Evolutionary conservation across 179 eudicot species (phyloP).

Genomic region (Drosera spatulata): DNA sequence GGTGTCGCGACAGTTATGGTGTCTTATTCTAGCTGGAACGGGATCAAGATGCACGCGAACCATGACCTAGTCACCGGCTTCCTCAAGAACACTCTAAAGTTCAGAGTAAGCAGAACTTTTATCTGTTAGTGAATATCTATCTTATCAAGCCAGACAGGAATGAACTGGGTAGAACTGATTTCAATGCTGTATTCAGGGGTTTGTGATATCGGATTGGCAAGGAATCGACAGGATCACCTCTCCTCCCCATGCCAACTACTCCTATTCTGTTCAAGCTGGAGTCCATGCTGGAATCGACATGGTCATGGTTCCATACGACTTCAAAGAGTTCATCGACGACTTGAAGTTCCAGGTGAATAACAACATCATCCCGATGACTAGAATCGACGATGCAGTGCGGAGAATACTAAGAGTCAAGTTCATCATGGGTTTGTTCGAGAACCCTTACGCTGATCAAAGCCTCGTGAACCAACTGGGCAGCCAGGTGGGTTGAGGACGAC

Average conservation of each 20-base stretch:
- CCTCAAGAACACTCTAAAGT: slow-evolving; percentile 37
- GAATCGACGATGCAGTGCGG: slow-evolving; percentile 32
- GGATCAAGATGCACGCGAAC: slow-evolving; percentile 39
- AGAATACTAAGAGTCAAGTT: slow-evolving; percentile 33
- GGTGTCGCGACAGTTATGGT: slow-evolving; percentile 44
- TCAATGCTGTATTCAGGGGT: slow-evolving; percentile 28
- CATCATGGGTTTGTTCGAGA: slow-evolving; percentile 69
- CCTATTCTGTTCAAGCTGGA: slow-evolving; percentile 41
- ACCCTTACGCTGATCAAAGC: slow-evolving; percentile 55
- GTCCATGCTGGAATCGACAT: slow-evolving; percentile 48
- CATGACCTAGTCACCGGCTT: slow-evolving; percentile 31
- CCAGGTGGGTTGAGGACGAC: slow-evolving; percentile 4
- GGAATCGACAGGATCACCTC: slow-evolving; percentile 54
- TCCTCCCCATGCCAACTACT: slow-evolving; percentile 41
- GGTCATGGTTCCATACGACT: slow-evolving; percentile 34
- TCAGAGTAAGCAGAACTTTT: slow-evolving; percentile 12
- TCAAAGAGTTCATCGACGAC: slow-evolving; percentile 22
- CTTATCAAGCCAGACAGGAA: neutral
- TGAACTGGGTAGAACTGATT: neutral
- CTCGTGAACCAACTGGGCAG: slow-evolving; percentile 47
- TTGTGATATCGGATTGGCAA: slow-evolving; percentile 52
- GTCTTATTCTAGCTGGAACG: slow-evolving; percentile 48
- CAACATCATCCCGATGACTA: slow-evolving; percentile 29
- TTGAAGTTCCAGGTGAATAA: slow-evolving; percentile 18
- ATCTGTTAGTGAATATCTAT: no score